Percentiles rank a stretch among this genome's conserved stretches.
These are phyloP conservation scores for Colletotrichum paranaense DNA, from an alignment of 2,329 filamentous ascomycete genomes.

Conservation along the genomic window DNA sequence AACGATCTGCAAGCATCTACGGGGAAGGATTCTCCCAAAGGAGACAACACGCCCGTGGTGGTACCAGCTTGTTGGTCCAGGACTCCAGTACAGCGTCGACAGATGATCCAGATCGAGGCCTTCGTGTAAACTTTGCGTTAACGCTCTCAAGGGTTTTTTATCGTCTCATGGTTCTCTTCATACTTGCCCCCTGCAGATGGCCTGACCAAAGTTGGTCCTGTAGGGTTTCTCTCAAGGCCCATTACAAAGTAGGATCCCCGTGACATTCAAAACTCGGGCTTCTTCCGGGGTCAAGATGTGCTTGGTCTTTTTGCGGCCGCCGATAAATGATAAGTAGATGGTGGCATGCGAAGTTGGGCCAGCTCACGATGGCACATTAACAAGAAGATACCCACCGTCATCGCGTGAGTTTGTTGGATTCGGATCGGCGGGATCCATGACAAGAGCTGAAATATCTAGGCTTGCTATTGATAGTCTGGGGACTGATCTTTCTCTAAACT, in stretches of 20 bases:
- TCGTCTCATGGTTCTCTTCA: not conserved
- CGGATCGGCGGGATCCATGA: not conserved
- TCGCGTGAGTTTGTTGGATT: not conserved
- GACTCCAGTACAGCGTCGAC: constrained; percentile 3
- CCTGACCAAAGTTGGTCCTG: not conserved
- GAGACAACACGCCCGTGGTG: constrained; percentile 10
- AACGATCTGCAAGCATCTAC: not conserved
- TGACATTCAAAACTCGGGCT: not conserved
- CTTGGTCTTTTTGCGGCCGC: not conserved
- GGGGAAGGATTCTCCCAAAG: constrained; percentile 7
- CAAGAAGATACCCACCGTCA: not conserved
- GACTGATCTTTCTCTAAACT: not conserved
- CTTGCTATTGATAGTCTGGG: not conserved
- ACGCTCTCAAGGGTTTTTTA: not conserved
- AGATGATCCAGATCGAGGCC: not conserved
- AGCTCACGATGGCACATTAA: not conserved
- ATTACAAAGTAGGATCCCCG: not conserved
- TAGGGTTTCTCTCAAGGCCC: not conserved
- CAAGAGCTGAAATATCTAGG: not conserved
- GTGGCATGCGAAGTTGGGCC: not conserved
- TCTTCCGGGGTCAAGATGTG: not conserved
- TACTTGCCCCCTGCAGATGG: not conserved
- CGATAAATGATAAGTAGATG: not conserved
- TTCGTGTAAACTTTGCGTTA: not conserved
- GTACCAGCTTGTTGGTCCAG: constrained; percentile 6